These are phyloP conservation scores for Pinus albicaulis DNA, from an alignment of 75 land plant species.

Conservation along the genomic window DNA sequence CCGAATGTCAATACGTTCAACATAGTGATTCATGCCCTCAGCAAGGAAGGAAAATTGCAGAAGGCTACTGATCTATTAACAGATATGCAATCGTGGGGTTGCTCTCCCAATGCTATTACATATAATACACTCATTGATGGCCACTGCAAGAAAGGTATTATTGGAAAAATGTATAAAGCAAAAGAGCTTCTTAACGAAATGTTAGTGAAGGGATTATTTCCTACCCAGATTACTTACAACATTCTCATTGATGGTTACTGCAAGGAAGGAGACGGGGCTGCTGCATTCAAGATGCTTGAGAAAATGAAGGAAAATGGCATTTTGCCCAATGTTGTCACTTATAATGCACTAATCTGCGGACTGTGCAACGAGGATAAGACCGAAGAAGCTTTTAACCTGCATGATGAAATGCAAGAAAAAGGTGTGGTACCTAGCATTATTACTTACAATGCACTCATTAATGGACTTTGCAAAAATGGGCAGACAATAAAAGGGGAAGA, in stretches of 20 bases:
- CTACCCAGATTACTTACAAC: slow-evolving; percentile 39
- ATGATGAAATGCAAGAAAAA: slow-evolving; percentile 33
- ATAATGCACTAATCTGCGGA: slow-evolving; percentile 43
- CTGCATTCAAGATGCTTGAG: slow-evolving; percentile 30
- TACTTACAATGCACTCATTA: slow-evolving; percentile 41
- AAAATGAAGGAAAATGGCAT: slow-evolving; percentile 36
- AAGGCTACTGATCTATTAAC: slow-evolving; percentile 46
- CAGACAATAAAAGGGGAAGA: slow-evolving; percentile 35
- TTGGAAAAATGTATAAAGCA: slow-evolving; percentile 51
- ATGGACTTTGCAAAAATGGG: slow-evolving; percentile 59
- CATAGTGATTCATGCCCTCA: slow-evolving; percentile 58
- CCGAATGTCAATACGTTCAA: slow-evolving; percentile 54
- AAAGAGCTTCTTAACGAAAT: slow-evolving; percentile 56
- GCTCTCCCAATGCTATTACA: slow-evolving; percentile 43
- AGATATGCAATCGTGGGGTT: slow-evolving; percentile 56
- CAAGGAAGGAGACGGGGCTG: slow-evolving; percentile 33
- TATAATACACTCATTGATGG: slow-evolving; percentile 69
- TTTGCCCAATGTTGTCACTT: slow-evolving; percentile 34
- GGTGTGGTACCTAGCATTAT: slow-evolving; percentile 27
- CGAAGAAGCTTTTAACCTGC: slow-evolving; percentile 31
- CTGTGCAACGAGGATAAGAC: slow-evolving; percentile 24
- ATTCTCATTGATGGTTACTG: slow-evolving; percentile 45
- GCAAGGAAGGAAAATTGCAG: slow-evolving; percentile 56
- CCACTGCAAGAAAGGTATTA: slow-evolving; percentile 47
- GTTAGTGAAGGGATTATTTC: slow-evolving; percentile 22